Base-by-base conservation (phyloP, 108 stramenopile species). In the Fistulifera solaris region DNA sequence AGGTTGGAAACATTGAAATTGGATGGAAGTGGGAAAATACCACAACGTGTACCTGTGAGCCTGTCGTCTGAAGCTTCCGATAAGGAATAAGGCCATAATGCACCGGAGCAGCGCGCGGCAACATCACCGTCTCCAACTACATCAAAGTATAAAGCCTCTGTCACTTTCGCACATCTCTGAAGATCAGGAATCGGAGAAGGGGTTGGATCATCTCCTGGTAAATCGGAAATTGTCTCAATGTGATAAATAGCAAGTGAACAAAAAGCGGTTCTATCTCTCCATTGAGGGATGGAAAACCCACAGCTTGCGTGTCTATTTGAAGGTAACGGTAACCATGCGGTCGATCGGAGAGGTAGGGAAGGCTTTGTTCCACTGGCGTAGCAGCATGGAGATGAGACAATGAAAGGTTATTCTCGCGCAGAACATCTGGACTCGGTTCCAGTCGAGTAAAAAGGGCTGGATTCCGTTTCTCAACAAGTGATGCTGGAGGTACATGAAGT, bases 191-290 rank as follows among this genome's bases (percentile, higher is more conserved):
- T 54, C 0, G 74, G 72, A 28, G 64, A 45, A 46, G 74, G 52
- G 15, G 59, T 27, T 18, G 71, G 57, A 26, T 69, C 59, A 5
- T 27, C 50, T 13, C 55, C 65, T 16, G 52, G 27, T 12, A 48
- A 52, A 22, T 49, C 46, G 1, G 76, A 48, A 17, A 67, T 52
- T 0, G 83, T 80, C 55, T 93, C 87, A n/a, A 93, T 83, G 59
- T 89, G 76, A 50, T 83, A 93, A 14, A 93, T 79, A 8, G 82
- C 75, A 15, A 93, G 48, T 6, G 81, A 80, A 54, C 91, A 93
- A 60, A 89, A 93, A 93, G 65, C 2, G 91, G 91, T 56, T 93
- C 91, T 16, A 85, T 70, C 61, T 93, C 91, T 1, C 80, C 89
- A 18, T 81, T 83, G 28, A 89, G 54, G 22, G 74, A 66, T 10